Percentiles rank a stretch among this genome's conserved stretches.
phyloP scores from a whole-genome alignment of 2,329 filamentous ascomycete species.

The Alternaria triticina region DNA sequence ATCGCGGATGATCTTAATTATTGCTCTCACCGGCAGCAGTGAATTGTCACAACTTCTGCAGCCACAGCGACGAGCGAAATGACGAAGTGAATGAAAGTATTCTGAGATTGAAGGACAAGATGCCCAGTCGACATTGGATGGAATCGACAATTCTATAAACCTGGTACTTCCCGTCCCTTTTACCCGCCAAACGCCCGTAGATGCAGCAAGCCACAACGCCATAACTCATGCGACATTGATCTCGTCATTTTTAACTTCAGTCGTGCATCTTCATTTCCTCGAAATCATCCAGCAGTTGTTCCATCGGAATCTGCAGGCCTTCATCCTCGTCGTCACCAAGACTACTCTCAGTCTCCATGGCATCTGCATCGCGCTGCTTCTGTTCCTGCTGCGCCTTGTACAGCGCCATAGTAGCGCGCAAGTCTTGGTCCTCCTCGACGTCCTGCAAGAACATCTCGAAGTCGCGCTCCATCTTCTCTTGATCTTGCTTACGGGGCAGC shows the following conservation, averaged over 20 bases:
- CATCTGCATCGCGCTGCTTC: conserved; percentile 64
- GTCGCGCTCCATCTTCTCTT: conserved; percentile 86
- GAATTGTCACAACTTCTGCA: not conserved
- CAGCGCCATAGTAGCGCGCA: conserved; percentile 81
- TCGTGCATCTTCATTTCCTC: conserved; percentile 80
- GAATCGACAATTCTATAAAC: not conserved
- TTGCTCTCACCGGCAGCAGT: not conserved
- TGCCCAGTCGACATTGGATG: not conserved
- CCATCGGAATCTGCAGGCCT: conserved; percentile 56
- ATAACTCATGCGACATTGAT: not conserved
- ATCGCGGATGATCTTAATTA: not conserved
- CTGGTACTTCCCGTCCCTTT: not conserved
- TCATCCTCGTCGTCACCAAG: conserved; percentile 65
- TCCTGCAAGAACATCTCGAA: conserved; percentile 98
- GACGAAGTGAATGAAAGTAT: not conserved
- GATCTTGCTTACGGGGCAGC: conserved; percentile 83
- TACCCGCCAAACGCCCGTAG: conserved; percentile 7
- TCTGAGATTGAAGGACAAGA: not conserved
- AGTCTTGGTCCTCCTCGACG: conserved; percentile 92
- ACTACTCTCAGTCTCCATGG: conserved; percentile 69
- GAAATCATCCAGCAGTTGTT: conserved; percentile 82
- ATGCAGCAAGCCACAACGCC: conserved; percentile 11
- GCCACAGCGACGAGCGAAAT: not conserved
- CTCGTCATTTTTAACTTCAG: conserved; percentile 8
- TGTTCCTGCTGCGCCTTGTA: conserved; percentile 73